Evolutionary conservation across 2,329 filamentous ascomycete species (phyloP).

Genomic region (Colletotrichum costaricense): DNA sequence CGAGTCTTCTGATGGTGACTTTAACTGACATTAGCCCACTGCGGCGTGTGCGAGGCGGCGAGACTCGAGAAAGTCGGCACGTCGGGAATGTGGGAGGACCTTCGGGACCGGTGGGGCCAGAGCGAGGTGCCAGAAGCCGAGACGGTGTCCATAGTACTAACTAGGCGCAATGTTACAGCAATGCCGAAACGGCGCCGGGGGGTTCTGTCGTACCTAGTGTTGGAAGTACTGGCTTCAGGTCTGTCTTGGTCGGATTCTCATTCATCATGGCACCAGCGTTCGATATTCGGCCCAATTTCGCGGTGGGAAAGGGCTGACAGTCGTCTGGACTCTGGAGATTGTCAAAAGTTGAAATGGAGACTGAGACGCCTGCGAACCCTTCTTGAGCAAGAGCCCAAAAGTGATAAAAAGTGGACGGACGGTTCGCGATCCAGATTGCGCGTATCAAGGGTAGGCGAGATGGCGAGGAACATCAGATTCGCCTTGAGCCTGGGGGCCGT

Average conservation of each 20-base stretch:
- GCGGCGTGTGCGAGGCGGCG: background rate
- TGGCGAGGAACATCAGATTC: slow-evolving; percentile 19
- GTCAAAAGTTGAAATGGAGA: background rate
- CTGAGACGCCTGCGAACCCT: background rate
- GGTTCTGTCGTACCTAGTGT: background rate
- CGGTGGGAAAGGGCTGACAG: background rate
- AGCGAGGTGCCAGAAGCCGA: slow-evolving; percentile 8
- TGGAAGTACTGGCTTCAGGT: background rate
- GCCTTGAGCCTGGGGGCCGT: slow-evolving; percentile 3
- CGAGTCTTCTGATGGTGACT: background rate
- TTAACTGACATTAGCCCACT: background rate
- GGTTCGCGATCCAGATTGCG: slow-evolving; percentile 15
- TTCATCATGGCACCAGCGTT: background rate
- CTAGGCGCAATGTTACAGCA: background rate
- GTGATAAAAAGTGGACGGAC: background rate
- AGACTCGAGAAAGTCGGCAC: background rate
- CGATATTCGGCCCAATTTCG: background rate
- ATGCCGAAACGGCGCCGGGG: slow-evolving; percentile 31
- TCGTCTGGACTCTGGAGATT: background rate
- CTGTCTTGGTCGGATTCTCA: background rate
- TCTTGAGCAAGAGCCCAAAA: background rate
- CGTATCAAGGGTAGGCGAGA: slow-evolving; percentile 17
- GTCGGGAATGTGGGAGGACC: slow-evolving; percentile 25
- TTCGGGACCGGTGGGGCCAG: slow-evolving; percentile 25
- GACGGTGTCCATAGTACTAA: background rate